Evolutionary conservation across 805 yeast species (phyloP).

Genomic region (Monosporozyma aquatica): DNA sequence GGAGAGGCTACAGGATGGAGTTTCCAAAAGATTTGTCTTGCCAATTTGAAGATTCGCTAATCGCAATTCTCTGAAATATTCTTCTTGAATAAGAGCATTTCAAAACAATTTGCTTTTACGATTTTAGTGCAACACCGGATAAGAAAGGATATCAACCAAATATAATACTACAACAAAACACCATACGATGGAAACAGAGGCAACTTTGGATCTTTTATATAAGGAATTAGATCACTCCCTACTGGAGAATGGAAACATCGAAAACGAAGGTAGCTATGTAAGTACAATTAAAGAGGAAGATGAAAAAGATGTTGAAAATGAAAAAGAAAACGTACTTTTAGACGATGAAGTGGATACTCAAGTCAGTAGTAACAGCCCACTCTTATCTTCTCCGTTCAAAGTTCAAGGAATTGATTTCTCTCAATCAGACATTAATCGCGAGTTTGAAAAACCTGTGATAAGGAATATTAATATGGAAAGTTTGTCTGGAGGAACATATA

Average conservation of each 20-base stretch:
- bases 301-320: neutral
- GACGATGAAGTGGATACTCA: neutral
- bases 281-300: neutral
- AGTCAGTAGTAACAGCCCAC: neutral
- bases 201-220: constrained; percentile 22
- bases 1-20: too few species aligned
- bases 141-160: too few species aligned
- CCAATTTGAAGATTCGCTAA: too few species aligned
- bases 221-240: constrained; percentile 7
- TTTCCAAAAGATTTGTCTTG: too few species aligned
- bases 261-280: neutral
- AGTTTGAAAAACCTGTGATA: neutral
- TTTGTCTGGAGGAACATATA: constrained; percentile 5
- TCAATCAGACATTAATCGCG: neutral
- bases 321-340: neutral
- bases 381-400: constrained; percentile 4
- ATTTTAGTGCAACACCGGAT: too few species aligned
- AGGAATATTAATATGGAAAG: neutral
- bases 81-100: too few species aligned
- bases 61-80: too few species aligned
- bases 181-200: constrained; percentile 6
- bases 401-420: neutral
- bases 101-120: too few species aligned
- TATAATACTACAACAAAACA: too few species aligned
- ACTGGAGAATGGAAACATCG: neutral